Percentiles rank a stretch among this genome's conserved stretches.
These are phyloP conservation scores for Tulasnella sp. DNA, from an alignment of 768 basidiomycete genomes.

Conservation along the genomic window DNA sequence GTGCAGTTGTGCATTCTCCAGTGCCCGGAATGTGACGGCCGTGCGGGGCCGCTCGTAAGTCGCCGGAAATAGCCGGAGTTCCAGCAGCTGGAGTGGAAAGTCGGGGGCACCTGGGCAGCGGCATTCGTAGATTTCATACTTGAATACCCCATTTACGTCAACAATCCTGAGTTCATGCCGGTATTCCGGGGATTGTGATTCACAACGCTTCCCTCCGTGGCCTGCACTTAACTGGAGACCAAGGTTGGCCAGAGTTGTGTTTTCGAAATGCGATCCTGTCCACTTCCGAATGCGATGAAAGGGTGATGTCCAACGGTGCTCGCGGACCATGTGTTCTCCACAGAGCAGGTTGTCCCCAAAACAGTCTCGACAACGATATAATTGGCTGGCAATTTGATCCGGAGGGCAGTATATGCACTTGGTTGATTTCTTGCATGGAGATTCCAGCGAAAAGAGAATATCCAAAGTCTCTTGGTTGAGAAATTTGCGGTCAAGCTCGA, in stretches of 20 bases:
- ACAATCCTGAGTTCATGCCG: not conserved
- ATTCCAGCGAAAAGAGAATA: not conserved
- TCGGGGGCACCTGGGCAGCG: not conserved
- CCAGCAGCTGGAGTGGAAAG: not conserved
- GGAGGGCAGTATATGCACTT: too few species aligned
- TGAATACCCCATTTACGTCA: not conserved
- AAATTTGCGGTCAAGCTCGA: too few species aligned
- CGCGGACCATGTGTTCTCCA: not conserved
- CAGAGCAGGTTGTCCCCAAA: not conserved
- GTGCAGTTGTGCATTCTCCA: not conserved
- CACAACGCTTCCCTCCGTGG: not conserved
- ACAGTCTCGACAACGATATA: not conserved
- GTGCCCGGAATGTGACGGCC: not conserved
- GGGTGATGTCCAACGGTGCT: not conserved
- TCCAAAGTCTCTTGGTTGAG: too few species aligned
- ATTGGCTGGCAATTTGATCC: too few species aligned
- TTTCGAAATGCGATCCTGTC: not conserved
- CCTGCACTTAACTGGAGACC: not conserved
- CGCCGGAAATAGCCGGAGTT: not conserved
- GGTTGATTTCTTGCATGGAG: too few species aligned
- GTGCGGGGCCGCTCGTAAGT: not conserved
- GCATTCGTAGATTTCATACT: not conserved
- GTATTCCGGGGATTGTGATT: not conserved
- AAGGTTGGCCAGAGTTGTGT: not conserved
- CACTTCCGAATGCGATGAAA: not conserved